These are phyloP conservation scores for Oehlia diaphana DNA, from an alignment of 192 early-diverging fungal species.

Conservation along the genomic window DNA sequence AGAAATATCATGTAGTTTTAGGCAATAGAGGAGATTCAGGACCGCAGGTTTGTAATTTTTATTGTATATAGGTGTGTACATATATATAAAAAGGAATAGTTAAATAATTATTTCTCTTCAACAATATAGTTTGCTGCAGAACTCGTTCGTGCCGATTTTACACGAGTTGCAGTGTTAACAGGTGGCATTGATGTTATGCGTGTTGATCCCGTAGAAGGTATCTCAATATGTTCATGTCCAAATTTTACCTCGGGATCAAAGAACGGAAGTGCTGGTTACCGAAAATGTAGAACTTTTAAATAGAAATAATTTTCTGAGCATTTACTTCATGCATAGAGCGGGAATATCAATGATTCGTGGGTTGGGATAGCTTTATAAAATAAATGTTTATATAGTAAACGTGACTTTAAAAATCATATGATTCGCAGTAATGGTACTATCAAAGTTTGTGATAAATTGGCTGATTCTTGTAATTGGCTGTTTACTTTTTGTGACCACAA, in stretches of 20 bases:
- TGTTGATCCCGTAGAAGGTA: constrained; percentile 8
- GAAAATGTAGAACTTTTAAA: constrained; percentile 1
- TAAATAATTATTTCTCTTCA: background rate
- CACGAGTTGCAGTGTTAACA: constrained; percentile 48
- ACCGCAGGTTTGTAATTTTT: constrained; percentile 44
- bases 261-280: constrained; percentile 16
- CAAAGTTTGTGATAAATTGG: too few species aligned
- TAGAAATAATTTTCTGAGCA: too few species aligned
- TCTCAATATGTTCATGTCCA: constrained; percentile 38
- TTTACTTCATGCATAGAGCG: too few species aligned
- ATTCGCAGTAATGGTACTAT: too few species aligned
- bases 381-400: too few species aligned
- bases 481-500: too few species aligned
- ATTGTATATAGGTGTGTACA: background rate
- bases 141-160: constrained; percentile 44
- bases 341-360: too few species aligned
- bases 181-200: constrained; percentile 55
- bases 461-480: too few species aligned
- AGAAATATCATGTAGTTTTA: constrained; percentile 56
- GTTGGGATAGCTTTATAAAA: too few species aligned
- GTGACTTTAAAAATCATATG: too few species aligned
- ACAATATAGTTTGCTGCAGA: constrained; percentile 46
- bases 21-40: constrained; percentile 45
- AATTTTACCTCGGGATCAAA: constrained; percentile 35
- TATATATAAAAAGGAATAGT: background rate